phyloP scores from a whole-genome alignment of 805 yeast species.

The Schizosaccharomyces lindneri region DNA sequence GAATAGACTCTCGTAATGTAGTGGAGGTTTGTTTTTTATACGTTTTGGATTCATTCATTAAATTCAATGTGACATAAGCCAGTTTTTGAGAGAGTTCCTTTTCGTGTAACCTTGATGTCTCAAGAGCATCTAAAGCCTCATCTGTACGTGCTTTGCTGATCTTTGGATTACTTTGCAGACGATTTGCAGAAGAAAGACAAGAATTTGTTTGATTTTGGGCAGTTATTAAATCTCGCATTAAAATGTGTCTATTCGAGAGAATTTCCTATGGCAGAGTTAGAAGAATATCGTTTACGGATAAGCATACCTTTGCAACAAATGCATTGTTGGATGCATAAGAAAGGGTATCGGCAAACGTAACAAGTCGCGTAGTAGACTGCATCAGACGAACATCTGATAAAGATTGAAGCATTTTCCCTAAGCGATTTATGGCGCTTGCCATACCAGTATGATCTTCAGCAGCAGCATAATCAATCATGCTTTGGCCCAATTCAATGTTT shows the following conservation, averaged over 20 bases:
- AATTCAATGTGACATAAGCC: constrained; percentile 60
- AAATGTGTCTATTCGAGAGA: constrained; percentile 67
- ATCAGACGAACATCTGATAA: constrained; percentile 57
- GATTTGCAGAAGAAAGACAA: constrained; percentile 44
- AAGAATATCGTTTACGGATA: neutral
- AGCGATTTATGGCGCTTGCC: constrained; percentile 52
- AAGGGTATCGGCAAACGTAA: constrained; percentile 53
- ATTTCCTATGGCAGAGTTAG: constrained; percentile 27
- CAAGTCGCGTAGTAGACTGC: constrained; percentile 45
- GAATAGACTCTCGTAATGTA: constrained; percentile 29
- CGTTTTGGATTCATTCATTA: constrained; percentile 46
- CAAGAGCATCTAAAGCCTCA: constrained; percentile 60
- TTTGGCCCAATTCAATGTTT: neutral
- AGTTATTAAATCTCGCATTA: constrained; percentile 67
- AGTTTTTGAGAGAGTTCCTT: constrained; percentile 54
- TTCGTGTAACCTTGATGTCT: constrained; percentile 53
- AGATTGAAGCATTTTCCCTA: constrained; percentile 40
- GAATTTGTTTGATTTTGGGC: constrained; percentile 53
- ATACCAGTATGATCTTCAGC: constrained; percentile 43
- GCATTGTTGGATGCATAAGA: constrained; percentile 44
- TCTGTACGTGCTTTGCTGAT: constrained; percentile 75
- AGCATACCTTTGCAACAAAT: constrained; percentile 37
- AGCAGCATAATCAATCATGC: neutral
- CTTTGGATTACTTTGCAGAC: constrained; percentile 42
- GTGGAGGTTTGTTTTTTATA: constrained; percentile 34